Evolutionary conservation across 1,284 basidiomycete species (phyloP), one percentile per base, ranked within the genome.

Genomic region (Fomitopsis schrenkii): DNA sequence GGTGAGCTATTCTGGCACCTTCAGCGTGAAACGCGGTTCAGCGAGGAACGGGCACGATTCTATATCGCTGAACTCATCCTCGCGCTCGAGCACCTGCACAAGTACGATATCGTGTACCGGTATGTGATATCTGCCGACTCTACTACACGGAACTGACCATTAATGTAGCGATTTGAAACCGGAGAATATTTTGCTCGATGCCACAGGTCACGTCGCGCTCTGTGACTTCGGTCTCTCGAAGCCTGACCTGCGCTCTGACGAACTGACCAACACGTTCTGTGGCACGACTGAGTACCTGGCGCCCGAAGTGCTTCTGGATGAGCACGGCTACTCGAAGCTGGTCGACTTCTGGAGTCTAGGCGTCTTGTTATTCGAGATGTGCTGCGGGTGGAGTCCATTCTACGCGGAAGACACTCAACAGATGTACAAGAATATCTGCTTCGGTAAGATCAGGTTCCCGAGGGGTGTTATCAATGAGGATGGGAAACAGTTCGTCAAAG

Each of bases 391-490:
- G 97, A 95, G 93, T 74, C 97, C 97, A 41, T 99, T 99, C 80
- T 99, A 99, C 72, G 97, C 97, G 15, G 97, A 99, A 71, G 97
- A 99, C 74, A 98, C 95, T 17, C 97, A 99, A 75, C 94, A 98
- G 77, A 99, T 99, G 97, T 99, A 99, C 82, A 95, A 95, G 83
- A 93, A 97, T 80, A 99, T 99, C 68, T 98, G 95, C 75, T 95
- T 95, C 76, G 97, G 97, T 66, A 99, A 98, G 84, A 98, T 99
- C 74, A 86, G 97, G 65, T 99, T 99, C 81, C 97, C 97, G 33
- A 92, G 95, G 70, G 95, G 93, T 59, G 96, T 98, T 36, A 98
- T 99, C 70, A 90, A 91, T 63, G 97, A 99, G 70, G 96, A 98
- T 62, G 97, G 97, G 59, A 99, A 99, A 80, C 93, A 97, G 77